These are phyloP conservation scores for Podospora fimiseda DNA, from an alignment of 495 filamentous ascomycete genomes.

Conservation along the genomic window DNA sequence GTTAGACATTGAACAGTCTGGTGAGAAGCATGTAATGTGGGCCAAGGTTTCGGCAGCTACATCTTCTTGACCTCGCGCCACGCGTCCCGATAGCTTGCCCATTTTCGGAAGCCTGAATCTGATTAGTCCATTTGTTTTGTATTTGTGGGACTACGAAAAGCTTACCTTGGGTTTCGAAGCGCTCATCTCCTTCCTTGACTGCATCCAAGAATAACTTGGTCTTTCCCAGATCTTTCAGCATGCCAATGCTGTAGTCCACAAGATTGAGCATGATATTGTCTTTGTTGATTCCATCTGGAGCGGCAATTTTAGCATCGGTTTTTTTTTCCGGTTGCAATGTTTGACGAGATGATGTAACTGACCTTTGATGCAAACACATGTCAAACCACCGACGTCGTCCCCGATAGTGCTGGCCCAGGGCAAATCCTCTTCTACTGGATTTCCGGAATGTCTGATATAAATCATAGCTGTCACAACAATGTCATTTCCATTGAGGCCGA, in stretches of 20 bases:
- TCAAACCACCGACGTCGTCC: constrained; percentile 51
- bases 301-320: constrained; percentile 14
- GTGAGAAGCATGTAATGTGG: neutral
- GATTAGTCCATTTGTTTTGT: neutral
- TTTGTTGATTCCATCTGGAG: constrained; percentile 28
- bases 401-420: constrained; percentile 53
- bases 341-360: constrained; percentile 9
- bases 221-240: constrained; percentile 35
- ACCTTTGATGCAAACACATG: constrained; percentile 55
- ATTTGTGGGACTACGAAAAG: constrained; percentile 1
- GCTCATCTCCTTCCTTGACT: constrained; percentile 37
- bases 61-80: constrained; percentile 33
- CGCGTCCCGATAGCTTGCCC: constrained; percentile 43
- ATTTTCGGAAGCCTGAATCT: constrained; percentile 41
- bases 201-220: constrained; percentile 40
- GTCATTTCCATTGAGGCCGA: constrained; percentile 36
- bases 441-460: constrained; percentile 47
- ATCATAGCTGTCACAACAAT: constrained; percentile 53
- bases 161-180: constrained; percentile 43
- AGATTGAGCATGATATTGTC: constrained; percentile 43
- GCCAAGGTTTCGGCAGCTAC: neutral
- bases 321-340: too few species aligned
- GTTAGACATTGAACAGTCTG: neutral
- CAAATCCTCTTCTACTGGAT: constrained; percentile 48
- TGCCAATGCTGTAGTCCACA: constrained; percentile 37